Conservation (phyloP, 129 eudicot genomes). For the Dittrichia graveolens region DNA sequence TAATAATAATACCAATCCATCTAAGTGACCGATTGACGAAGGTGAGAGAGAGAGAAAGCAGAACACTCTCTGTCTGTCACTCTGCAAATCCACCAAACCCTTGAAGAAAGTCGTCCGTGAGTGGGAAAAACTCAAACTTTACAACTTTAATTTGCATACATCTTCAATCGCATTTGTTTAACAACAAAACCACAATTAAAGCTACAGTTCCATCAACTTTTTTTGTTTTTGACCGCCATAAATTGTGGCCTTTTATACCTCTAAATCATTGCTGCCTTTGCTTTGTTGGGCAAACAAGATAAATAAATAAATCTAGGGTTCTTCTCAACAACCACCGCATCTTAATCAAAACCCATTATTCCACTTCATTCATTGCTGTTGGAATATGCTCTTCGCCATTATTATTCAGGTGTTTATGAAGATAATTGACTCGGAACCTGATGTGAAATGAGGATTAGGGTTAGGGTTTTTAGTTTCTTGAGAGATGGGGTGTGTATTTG, state of each 20-base stretch:
- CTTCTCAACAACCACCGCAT: conserved; percentile 41
- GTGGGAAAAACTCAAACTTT: background rate
- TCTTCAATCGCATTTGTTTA: background rate
- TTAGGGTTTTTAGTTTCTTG: conserved; percentile 37
- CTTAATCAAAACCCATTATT: conserved; percentile 36
- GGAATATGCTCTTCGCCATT: conserved; percentile 19
- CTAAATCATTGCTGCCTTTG: conserved; percentile 62
- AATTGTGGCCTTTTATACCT: conserved; percentile 45
- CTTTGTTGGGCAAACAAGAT: conserved; percentile 47
- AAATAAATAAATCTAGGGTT: conserved; percentile 38
- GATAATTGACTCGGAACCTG: conserved; percentile 29
- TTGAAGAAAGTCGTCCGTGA: conserved; percentile 21
- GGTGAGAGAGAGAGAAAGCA: conserved; percentile 28
- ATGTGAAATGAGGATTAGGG: conserved; percentile 62
- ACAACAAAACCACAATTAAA: conserved; percentile 6
- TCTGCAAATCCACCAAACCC: conserved; percentile 43
- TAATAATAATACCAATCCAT: conserved; percentile 10
- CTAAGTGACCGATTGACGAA: background rate
- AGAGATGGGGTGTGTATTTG: conserved; percentile 91
- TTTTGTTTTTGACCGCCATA: conserved; percentile 52
- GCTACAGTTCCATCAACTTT: conserved; percentile 34
- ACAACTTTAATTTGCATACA: background rate
- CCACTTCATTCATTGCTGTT: conserved; percentile 40
- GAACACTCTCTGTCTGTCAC: conserved; percentile 34
- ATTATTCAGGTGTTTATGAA: conserved; percentile 42